Evolutionary conservation across 148 eudicot species (phyloP).

Genomic region (Vaccinium darrowii): DNA sequence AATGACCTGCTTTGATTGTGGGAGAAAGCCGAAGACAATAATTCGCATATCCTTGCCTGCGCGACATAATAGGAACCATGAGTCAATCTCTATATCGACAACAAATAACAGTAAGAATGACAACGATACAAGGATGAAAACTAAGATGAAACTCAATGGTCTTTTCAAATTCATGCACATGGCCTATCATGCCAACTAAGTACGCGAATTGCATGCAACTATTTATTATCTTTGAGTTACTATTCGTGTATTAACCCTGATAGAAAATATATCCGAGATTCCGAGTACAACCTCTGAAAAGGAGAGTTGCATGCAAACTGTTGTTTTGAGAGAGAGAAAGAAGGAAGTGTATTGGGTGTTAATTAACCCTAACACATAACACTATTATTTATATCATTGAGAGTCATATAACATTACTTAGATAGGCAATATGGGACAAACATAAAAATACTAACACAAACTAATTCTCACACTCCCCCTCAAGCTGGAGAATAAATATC

Average conservation of each 20-base stretch:
- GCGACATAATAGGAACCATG: slow-evolving; percentile 13
- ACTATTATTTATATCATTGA: no score
- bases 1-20: slow-evolving; percentile 87
- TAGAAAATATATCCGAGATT: background rate
- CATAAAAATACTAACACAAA: no score
- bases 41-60: slow-evolving; percentile 98
- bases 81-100: background rate
- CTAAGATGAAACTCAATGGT: background rate
- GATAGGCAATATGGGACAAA: no score
- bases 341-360: no score
- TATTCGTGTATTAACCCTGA: background rate
- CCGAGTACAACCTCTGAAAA: background rate
- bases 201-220: slow-evolving; percentile 6
- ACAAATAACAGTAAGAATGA: background rate
- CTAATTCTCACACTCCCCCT: no score
- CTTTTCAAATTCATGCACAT: background rate
- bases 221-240: background rate
- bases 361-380: no score
- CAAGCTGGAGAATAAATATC: no score
- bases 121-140: background rate
- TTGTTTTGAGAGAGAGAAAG: no score
- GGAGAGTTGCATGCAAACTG: background rate
- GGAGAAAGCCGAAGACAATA: slow-evolving; percentile 82
- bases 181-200: background rate
- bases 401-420: no score